phyloP scores from a whole-genome alignment of 192 early-diverging fungal genomes.

The Rhizophagus prolifer region DNA sequence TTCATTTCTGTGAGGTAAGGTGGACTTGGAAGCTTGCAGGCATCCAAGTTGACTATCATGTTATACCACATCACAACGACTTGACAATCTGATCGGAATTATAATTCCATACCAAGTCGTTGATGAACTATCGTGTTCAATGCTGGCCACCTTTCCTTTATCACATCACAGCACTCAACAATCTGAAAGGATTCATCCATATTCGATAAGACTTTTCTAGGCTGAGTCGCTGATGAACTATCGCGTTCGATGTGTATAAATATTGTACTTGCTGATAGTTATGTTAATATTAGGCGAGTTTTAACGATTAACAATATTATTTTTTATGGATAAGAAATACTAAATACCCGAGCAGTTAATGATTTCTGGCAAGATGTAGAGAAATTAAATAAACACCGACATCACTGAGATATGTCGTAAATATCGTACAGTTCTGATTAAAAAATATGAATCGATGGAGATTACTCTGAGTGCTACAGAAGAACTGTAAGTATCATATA shows the following conservation, averaged over 20 bases:
- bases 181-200: neutral
- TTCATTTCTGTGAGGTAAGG: constrained; percentile 1
- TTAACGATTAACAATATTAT: too few species aligned
- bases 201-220: neutral
- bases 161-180: constrained; percentile 3
- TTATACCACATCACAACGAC: constrained; percentile 1
- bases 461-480: constrained; percentile 7
- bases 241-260: too few species aligned
- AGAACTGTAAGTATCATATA: constrained; percentile 18
- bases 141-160: neutral
- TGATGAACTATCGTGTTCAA: constrained; percentile 8
- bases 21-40: constrained; percentile 2
- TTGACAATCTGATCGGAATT: neutral
- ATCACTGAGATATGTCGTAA: constrained; percentile 16
- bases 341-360: too few species aligned
- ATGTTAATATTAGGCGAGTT: too few species aligned
- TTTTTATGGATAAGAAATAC: too few species aligned
- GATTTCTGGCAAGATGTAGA: too few species aligned
- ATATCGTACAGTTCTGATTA: neutral
- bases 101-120: neutral
- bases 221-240: too few species aligned
- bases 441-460: constrained; percentile 9
- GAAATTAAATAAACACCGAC: neutral
- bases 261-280: too few species aligned
- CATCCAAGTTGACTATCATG: neutral